Percentiles rank a stretch among this genome's conserved stretches.
Evolutionary conservation across 148 eudicot species (phyloP).

Genomic region (Hydrangea macrophylla): DNA sequence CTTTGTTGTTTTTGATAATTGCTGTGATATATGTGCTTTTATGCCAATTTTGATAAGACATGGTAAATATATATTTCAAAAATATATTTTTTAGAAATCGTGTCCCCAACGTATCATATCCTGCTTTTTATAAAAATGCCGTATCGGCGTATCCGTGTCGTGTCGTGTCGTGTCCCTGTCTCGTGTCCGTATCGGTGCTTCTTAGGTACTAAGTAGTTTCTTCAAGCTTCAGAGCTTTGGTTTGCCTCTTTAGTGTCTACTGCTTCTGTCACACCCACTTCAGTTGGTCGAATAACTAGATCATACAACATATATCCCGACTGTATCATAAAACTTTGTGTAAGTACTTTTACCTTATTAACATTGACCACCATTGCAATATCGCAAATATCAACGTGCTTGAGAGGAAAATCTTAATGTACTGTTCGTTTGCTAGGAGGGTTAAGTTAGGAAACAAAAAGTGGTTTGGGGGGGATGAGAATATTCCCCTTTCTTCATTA

Average conservation of each 20-base stretch:
- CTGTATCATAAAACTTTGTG: conserved; percentile 29
- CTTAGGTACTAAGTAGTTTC: background rate
- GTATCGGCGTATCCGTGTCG: too few species aligned
- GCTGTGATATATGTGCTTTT: too few species aligned
- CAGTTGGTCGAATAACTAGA: conserved; percentile 81
- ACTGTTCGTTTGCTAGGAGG: too few species aligned
- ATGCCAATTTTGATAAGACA: too few species aligned
- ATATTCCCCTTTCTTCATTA: too few species aligned
- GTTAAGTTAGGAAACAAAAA: background rate
- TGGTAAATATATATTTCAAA: too few species aligned
- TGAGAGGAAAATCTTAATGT: background rate
- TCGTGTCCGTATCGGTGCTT: too few species aligned
- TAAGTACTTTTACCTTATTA: background rate
- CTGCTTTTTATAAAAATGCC: too few species aligned
- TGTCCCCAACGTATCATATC: too few species aligned
- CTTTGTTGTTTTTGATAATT: too few species aligned
- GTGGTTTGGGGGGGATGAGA: background rate
- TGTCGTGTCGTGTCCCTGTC: too few species aligned
- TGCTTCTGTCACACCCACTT: conserved; percentile 79
- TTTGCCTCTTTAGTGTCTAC: conserved; percentile 32
- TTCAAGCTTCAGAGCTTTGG: conserved; percentile 16
- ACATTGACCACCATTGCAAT: background rate
- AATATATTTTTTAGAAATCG: too few species aligned
- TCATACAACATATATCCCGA: conserved; percentile 70
- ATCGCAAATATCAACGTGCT: background rate